Percentiles rank a stretch among this genome's conserved stretches.
Evolutionary conservation across 495 filamentous ascomycete species (phyloP).

Genomic region (Daldinia bambusicola): DNA sequence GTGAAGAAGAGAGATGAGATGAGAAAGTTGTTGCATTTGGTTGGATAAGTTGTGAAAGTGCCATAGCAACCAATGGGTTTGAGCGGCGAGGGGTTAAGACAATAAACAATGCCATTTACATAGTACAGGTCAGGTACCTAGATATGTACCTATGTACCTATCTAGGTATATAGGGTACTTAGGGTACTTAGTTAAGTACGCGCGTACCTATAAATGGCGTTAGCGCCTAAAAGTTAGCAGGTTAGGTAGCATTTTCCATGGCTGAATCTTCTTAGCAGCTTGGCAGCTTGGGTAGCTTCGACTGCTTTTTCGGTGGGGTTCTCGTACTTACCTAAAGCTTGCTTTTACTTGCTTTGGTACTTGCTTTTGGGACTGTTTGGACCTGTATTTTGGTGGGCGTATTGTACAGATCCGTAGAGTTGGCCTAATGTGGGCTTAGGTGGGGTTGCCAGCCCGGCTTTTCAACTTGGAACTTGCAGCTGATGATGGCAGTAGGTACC

Average conservation of each 20-base stretch:
- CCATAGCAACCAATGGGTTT: constrained; percentile 40
- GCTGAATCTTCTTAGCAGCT: background rate
- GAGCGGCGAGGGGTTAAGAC: constrained; percentile 28
- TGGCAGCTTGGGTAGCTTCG: constrained; percentile 32
- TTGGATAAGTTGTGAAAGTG: constrained; percentile 19
- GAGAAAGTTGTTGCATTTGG: constrained; percentile 20
- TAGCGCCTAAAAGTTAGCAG: too few relatives aligned
- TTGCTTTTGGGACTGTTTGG: too few relatives aligned
- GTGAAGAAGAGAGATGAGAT: constrained; percentile 21
- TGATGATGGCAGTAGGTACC: constrained; percentile 34
- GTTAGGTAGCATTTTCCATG: background rate
- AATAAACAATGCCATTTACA: constrained; percentile 42
- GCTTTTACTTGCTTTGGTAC: constrained; percentile 1
- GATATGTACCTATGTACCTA: background rate
- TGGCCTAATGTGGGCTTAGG: constrained; percentile 7
- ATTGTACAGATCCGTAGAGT: background rate
- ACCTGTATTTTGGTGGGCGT: too few relatives aligned
- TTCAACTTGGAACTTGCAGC: constrained; percentile 38
- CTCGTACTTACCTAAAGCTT: constrained; percentile 29
- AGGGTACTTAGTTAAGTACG: too few relatives aligned
- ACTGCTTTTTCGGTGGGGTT: constrained; percentile 33
- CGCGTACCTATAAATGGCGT: too few relatives aligned
- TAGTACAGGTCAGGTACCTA: background rate
- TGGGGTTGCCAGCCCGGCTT: constrained; percentile 30
- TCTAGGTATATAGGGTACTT: too few relatives aligned